phyloP scores from a whole-genome alignment of 345 rosid genomes.

The Barbarea vulgaris region DNA sequence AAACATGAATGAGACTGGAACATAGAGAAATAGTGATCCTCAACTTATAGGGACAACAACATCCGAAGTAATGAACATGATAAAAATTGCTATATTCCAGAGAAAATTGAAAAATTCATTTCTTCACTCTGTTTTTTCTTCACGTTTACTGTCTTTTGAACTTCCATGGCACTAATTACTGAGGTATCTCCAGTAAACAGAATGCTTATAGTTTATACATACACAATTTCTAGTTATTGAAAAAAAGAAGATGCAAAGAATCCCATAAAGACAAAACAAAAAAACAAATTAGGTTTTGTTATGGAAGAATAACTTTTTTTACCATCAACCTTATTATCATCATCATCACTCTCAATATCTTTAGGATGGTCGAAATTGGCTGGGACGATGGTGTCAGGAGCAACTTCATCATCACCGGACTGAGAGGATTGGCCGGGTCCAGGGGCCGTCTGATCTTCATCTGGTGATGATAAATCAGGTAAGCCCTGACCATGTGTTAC shows the following conservation, averaged over 20 bases:
- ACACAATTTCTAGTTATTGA: slow-evolving; percentile 6
- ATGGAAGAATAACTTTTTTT: slow-evolving; percentile 37
- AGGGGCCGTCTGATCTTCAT: slow-evolving; percentile 48
- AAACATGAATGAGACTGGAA: not conserved
- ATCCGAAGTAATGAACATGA: not conserved
- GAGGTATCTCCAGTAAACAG: not conserved
- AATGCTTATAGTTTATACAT: slow-evolving; percentile 20
- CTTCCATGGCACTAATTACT: not conserved
- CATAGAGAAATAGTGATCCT: not conserved
- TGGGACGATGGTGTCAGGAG: slow-evolving; percentile 77
- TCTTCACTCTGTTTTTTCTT: not conserved
- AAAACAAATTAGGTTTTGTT: slow-evolving; percentile 32
- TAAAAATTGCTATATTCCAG: too few relatives aligned
- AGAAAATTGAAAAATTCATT: not conserved
- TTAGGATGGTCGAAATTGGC: slow-evolving; percentile 68
- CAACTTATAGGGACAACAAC: not conserved
- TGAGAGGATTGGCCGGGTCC: slow-evolving; percentile 57
- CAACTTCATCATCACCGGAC: slow-evolving; percentile 56
- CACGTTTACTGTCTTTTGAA: not conserved
- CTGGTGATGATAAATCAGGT: slow-evolving; percentile 53
- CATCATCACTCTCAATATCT: slow-evolving; percentile 39
- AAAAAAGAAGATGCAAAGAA: slow-evolving; percentile 20
- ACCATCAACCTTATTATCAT: slow-evolving; percentile 24
- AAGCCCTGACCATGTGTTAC: slow-evolving; percentile 84
- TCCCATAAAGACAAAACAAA: slow-evolving; percentile 39